Evolutionary conservation across 2,329 filamentous ascomycete genomes (phyloP).

Genomic region (Hymenoscyphus albidus): DNA sequence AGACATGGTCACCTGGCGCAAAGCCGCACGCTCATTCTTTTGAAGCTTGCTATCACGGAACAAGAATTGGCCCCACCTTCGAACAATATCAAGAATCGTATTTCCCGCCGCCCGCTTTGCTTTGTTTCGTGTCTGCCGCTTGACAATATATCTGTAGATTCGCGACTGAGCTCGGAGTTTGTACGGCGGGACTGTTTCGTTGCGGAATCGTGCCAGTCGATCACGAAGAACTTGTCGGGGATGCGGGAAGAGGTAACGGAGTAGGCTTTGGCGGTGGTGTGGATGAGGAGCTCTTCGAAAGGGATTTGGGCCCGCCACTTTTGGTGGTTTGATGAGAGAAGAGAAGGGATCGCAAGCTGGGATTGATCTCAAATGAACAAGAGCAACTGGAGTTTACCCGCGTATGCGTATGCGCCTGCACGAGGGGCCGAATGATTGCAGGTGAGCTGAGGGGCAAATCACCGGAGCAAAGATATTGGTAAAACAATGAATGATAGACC

Average conservation of each 20-base stretch:
- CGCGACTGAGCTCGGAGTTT: conserved; percentile 69
- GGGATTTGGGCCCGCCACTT: conserved; percentile 30
- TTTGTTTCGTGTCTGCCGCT: conserved; percentile 54
- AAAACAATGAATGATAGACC: background rate
- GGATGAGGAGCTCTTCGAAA: conserved; percentile 29
- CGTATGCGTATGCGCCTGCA: background rate
- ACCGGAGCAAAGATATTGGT: background rate
- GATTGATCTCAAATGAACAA: background rate
- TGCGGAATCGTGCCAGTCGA: conserved; percentile 64
- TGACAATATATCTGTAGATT: conserved; percentile 71
- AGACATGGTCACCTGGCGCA: conserved; percentile 33
- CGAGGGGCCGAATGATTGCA: background rate
- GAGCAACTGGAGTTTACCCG: background rate
- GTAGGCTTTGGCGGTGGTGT: conserved; percentile 46
- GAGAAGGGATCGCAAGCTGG: background rate
- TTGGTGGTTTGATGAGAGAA: conserved; percentile 14
- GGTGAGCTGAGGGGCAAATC: background rate
- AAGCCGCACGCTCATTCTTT: conserved; percentile 29
- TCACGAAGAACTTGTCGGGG: conserved; percentile 60
- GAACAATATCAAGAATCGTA: conserved; percentile 30
- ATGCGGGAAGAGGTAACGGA: conserved; percentile 67
- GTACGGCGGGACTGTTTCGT: conserved; percentile 69
- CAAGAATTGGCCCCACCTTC: conserved; percentile 21
- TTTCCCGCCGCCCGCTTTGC: conserved; percentile 40
- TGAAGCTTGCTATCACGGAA: background rate